Conservation (phyloP, 2,329 filamentous ascomycete genomes). For the Clarireedia homoeocarpa region DNA sequence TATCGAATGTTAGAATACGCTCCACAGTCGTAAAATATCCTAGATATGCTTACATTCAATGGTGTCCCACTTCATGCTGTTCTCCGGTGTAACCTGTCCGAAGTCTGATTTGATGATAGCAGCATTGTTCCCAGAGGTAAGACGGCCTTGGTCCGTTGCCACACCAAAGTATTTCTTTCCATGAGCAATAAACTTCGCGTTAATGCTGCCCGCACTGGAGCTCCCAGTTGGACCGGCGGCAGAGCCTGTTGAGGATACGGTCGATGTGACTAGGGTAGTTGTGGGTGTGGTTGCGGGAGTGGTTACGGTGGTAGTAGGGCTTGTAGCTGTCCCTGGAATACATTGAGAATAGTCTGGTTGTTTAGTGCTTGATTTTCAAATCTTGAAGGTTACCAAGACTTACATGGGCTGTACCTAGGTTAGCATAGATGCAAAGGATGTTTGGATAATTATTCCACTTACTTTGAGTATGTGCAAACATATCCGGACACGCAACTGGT, state of each 20-base stretch:
- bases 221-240: slow-evolving; percentile 4
- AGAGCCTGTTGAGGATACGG: not conserved
- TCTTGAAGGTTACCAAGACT: not conserved
- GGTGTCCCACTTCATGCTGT: slow-evolving; percentile 63
- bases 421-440: not conserved
- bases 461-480: slow-evolving; percentile 19
- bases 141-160: slow-evolving; percentile 44
- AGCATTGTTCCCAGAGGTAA: slow-evolving; percentile 41
- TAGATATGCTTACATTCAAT: slow-evolving; percentile 33
- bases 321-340: slow-evolving; percentile 11
- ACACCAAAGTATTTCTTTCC: slow-evolving; percentile 61
- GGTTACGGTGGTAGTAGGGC: slow-evolving; percentile 1
- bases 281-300: slow-evolving; percentile 2
- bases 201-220: slow-evolving; percentile 37
- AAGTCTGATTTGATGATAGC: slow-evolving; percentile 53
- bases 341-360: slow-evolving; percentile 21
- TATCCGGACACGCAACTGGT: slow-evolving; percentile 27
- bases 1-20: not conserved
- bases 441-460: not conserved
- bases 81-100: slow-evolving; percentile 58
- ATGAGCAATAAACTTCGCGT: slow-evolving; percentile 48
- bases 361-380: not conserved
- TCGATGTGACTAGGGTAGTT: slow-evolving; percentile 2
- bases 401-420: not conserved
- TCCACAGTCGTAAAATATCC: not conserved